phyloP scores from a whole-genome alignment of 1,284 basidiomycete genomes.

The Ceratobasidium theobromae region DNA sequence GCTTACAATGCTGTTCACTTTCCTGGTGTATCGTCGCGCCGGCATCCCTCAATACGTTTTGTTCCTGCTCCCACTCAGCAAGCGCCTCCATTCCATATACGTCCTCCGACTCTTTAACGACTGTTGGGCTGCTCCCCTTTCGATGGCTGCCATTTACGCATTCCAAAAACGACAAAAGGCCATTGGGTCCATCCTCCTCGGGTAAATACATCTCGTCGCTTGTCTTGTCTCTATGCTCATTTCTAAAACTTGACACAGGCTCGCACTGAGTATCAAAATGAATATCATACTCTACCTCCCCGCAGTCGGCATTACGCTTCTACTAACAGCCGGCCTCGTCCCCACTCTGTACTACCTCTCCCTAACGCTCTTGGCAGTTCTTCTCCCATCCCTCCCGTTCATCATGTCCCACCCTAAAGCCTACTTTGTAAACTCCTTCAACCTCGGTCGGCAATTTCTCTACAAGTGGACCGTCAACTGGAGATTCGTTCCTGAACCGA shows the following conservation, averaged over 20 bases:
- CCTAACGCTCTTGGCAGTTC: slow-evolving; percentile 58
- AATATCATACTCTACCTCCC: slow-evolving; percentile 92
- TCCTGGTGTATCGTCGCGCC: slow-evolving; percentile 67
- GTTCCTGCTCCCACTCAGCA: slow-evolving; percentile 80
- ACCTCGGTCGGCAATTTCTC: slow-evolving; percentile 85
- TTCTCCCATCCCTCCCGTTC: slow-evolving; percentile 70
- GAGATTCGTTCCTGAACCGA: slow-evolving; percentile 77
- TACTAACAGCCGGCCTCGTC: slow-evolving; percentile 69
- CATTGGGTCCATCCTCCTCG: slow-evolving; percentile 67
- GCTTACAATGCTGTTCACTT: slow-evolving; percentile 61
- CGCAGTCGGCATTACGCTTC: slow-evolving; percentile 76
- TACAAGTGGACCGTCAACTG: slow-evolving; percentile 99
- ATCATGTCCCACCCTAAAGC: slow-evolving; percentile 59
- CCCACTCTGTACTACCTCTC: slow-evolving; percentile 57
- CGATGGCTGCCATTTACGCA: slow-evolving; percentile 60
- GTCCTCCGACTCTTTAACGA: slow-evolving; percentile 95
- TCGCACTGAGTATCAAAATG: slow-evolving; percentile 93
- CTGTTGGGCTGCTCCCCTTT: slow-evolving; percentile 72
- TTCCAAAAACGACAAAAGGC: slow-evolving; percentile 62
- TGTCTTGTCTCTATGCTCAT: neutral
- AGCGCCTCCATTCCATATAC: slow-evolving; percentile 92
- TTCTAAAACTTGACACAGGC: slow-evolving; percentile 9
- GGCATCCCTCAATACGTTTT: slow-evolving; percentile 78
- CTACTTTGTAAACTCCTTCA: slow-evolving; percentile 81
- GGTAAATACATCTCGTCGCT: slow-evolving; percentile 52